phyloP scores from a whole-genome alignment of 164 flowering plant species.

The Echeveria elegans region DNA sequence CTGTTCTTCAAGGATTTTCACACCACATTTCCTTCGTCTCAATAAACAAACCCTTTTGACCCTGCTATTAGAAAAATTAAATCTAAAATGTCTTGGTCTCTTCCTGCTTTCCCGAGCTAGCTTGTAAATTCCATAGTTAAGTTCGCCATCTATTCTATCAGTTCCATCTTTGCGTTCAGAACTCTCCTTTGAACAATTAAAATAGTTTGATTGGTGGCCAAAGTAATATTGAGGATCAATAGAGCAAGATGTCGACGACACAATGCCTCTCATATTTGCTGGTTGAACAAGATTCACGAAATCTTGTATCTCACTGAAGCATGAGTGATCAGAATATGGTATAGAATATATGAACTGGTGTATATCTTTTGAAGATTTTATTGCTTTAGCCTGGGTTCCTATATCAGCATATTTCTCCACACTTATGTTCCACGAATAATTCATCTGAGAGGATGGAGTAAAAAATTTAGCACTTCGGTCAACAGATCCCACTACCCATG shows the following conservation, averaged over 20 bases:
- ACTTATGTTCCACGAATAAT: conserved; percentile 10
- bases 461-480: conserved; percentile 20
- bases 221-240: conserved; percentile 58
- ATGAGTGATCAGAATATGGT: conserved; percentile 80
- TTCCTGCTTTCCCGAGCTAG: conserved; percentile 8
- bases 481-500: conserved; percentile 40
- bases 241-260: conserved; percentile 52
- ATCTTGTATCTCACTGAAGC: conserved; percentile 57
- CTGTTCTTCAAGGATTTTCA: conserved; percentile 16
- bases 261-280: conserved; percentile 52
- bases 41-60: conserved; percentile 30
- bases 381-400: conserved; percentile 13
- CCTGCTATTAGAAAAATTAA: conserved; percentile 16
- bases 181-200: conserved; percentile 14
- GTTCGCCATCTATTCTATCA: conserved; percentile 15
- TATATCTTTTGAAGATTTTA: conserved; percentile 20
- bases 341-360: conserved; percentile 49
- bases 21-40: conserved; percentile 52
- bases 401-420: conserved; percentile 5
- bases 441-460: conserved; percentile 17
- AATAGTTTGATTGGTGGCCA: conserved; percentile 27
- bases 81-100: conserved; percentile 16
- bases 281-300: conserved; percentile 62
- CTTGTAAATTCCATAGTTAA: conserved; percentile 11
- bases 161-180: conserved; percentile 16